Evolutionary conservation across 257 asterid species (phyloP).

Genomic region (Salvia splendens): DNA sequence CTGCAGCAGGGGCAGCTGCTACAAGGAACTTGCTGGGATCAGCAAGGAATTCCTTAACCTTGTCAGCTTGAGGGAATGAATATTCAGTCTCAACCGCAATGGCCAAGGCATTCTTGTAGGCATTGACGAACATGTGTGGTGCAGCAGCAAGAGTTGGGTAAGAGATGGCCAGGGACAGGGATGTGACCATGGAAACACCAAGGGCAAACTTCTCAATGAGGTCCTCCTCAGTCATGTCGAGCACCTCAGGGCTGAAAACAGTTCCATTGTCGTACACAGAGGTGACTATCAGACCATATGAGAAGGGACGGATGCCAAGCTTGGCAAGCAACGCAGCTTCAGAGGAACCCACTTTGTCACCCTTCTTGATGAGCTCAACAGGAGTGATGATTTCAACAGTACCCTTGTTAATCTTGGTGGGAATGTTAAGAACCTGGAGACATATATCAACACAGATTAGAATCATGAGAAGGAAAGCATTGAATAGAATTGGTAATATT

Average conservation of each 20-base stretch:
- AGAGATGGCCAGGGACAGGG: conserved; percentile 70
- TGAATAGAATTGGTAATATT: neutral
- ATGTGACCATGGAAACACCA: conserved; percentile 79
- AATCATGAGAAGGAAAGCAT: neutral
- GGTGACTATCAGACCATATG: conserved; percentile 72
- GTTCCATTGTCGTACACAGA: conserved; percentile 84
- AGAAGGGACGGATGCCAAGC: conserved; percentile 94
- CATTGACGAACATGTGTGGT: conserved; percentile 86
- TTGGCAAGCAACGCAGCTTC: conserved; percentile 93
- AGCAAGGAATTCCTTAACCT: conserved; percentile 74
- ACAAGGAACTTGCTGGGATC: conserved; percentile 88
- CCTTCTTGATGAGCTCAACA: conserved; percentile 94
- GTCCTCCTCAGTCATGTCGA: conserved; percentile 81
- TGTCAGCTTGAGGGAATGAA: conserved; percentile 90
- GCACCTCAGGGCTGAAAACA: conserved; percentile 91
- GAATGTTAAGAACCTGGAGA: conserved; percentile 81
- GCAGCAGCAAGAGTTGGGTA: conserved; percentile 92
- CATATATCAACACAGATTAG: neutral
- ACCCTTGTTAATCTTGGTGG: conserved; percentile 99
- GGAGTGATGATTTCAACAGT: conserved; percentile 98
- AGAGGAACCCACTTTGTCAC: conserved; percentile 96
- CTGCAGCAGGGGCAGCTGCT: conserved; percentile 55
- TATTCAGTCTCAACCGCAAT: conserved; percentile 76
- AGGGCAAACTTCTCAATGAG: conserved; percentile 69
- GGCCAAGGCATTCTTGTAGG: conserved; percentile 76